A percentile compares a stretch with the other conserved stretches of the same genome.
These are phyloP conservation scores for Diophrys sp. DNA, from an alignment of 73 alveolate genomes.

Conservation along the genomic window DNA sequence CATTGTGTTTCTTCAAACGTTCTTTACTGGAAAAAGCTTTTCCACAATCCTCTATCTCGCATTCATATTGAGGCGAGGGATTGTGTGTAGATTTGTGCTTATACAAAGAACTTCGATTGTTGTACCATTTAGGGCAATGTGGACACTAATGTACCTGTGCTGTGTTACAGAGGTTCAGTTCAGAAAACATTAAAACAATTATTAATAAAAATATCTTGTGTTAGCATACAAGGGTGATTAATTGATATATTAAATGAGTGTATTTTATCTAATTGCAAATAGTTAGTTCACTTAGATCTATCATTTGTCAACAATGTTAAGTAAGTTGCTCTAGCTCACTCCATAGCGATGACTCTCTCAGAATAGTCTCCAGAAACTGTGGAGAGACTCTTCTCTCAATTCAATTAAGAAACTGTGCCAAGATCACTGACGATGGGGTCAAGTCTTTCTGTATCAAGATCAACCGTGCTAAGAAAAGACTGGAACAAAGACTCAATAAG, in stretches of 20 bases:
- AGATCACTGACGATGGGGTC: slow-evolving; percentile 51
- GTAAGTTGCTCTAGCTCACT: too few relatives aligned
- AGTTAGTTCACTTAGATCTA: slow-evolving; percentile 32
- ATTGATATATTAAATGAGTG: background rate
- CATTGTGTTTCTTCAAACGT: too few relatives aligned
- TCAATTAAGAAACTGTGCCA: slow-evolving; percentile 47
- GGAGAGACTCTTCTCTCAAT: slow-evolving; percentile 29
- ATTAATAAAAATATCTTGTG: slow-evolving; percentile 19
- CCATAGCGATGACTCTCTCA: slow-evolving; percentile 45
- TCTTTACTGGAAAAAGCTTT: too few relatives aligned
- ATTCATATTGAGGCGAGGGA: too few relatives aligned
- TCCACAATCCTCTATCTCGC: too few relatives aligned
- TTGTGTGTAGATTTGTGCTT: too few relatives aligned
- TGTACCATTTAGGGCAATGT: too few relatives aligned
- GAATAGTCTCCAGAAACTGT: slow-evolving; percentile 13
- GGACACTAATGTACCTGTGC: too few relatives aligned
- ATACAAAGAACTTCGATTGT: too few relatives aligned
- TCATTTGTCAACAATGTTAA: slow-evolving; percentile 44
- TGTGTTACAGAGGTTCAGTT: too few relatives aligned
- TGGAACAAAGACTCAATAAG: slow-evolving; percentile 30
- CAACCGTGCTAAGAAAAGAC: slow-evolving; percentile 21
- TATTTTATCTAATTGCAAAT: background rate
- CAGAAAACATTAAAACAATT: too few relatives aligned
- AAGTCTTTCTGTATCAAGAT: slow-evolving; percentile 39
- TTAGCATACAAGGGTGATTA: slow-evolving; percentile 18